phyloP scores from a whole-genome alignment of 2,329 filamentous ascomycete genomes.

The Beauveria caledonica region DNA sequence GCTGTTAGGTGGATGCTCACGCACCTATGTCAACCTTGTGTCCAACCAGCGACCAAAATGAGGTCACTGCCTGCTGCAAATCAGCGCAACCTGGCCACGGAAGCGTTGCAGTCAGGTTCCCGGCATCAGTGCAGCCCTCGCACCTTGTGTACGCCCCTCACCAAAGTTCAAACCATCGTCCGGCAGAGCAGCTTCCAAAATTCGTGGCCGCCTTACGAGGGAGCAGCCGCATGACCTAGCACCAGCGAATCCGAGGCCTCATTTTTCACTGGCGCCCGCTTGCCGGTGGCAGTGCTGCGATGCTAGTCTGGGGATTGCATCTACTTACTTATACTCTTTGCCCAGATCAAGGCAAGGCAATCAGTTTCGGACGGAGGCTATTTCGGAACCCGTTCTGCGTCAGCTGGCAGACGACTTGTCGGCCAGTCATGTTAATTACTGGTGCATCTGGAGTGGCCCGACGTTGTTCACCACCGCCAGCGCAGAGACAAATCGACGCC shows the following conservation, averaged over 20 bases:
- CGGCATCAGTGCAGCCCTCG: neutral
- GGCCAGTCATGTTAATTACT: neutral
- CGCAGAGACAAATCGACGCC: neutral
- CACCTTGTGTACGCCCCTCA: too few relatives aligned
- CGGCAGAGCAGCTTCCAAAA: neutral
- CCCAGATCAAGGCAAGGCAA: neutral
- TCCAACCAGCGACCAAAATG: neutral
- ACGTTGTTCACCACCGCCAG: neutral
- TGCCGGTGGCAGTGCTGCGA: neutral
- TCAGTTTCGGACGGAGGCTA: neutral
- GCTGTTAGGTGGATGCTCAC: neutral
- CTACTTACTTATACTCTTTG: neutral
- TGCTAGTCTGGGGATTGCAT: neutral
- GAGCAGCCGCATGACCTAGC: neutral
- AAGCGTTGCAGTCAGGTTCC: neutral
- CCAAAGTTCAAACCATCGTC: neutral
- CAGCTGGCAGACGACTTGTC: conserved; percentile 2
- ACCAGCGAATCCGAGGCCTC: neutral
- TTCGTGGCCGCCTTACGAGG: neutral
- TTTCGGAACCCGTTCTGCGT: neutral
- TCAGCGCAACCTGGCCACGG: neutral
- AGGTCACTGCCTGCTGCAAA: neutral
- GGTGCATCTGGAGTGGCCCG: neutral
- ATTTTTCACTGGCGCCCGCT: neutral
- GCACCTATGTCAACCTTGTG: too few relatives aligned